phyloP scores from a whole-genome alignment of 2,329 filamentous ascomycete species.

The Triangularia verruculosa region DNA sequence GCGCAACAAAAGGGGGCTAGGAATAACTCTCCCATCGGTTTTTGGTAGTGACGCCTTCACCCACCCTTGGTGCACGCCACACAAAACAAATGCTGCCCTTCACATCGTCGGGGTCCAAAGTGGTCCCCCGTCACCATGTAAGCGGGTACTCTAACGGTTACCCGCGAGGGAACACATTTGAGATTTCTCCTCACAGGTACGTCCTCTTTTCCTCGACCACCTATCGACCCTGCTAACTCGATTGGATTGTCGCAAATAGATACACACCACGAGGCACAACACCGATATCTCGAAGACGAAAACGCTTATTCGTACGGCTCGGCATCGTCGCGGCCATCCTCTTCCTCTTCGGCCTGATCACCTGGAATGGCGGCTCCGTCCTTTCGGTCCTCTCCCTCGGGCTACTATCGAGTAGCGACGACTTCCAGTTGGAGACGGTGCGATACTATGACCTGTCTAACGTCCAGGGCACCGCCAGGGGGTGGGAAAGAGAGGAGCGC shows the following conservation, averaged over 20 bases:
- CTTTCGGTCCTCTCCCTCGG: conserved; percentile 66
- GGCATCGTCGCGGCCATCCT: conserved; percentile 57
- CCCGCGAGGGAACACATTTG: conserved; percentile 73
- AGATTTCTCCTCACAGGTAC: conserved; percentile 86
- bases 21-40: conserved; percentile 15
- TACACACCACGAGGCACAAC: conserved; percentile 82
- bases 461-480: conserved; percentile 84
- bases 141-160: conserved; percentile 81
- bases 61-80: conserved; percentile 5
- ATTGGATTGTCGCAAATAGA: conserved; percentile 44
- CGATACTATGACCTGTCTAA: conserved; percentile 95
- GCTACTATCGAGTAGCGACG: conserved; percentile 62
- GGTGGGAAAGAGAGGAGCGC: conserved; percentile 94
- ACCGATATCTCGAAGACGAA: conserved; percentile 66
- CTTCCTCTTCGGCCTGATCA: conserved; percentile 68
- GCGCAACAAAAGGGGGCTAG: conserved; percentile 20
- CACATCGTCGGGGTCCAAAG: conserved; percentile 56
- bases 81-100: conserved; percentile 55
- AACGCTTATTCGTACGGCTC: conserved; percentile 68
- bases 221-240: conserved; percentile 9
- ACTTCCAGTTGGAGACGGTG: conserved; percentile 85
- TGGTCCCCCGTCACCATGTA: conserved; percentile 81
- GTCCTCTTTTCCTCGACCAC: background rate
- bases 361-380: conserved; percentile 64
- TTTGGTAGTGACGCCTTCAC: conserved; percentile 12